Base-by-base conservation (phyloP, 2,329 filamentous ascomycete species). In the Bipolaris zeicola region DNA sequence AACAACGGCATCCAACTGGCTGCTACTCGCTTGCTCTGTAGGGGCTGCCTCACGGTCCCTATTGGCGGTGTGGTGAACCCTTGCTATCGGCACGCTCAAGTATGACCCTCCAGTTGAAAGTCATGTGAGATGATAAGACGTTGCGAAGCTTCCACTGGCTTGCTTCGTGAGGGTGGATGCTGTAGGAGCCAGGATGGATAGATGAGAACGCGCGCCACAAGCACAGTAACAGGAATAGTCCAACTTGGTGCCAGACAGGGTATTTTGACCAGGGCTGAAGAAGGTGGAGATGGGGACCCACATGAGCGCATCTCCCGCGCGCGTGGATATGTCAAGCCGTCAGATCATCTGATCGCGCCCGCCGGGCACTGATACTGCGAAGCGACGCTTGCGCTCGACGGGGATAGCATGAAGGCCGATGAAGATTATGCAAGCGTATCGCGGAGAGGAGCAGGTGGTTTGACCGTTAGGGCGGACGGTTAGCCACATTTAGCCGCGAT, bases 111-210 rank as follows among this genome's bases (percentile, higher is more conserved):
- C 41, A 44, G 22, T 42, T 53, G 47, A 57, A 54, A 38, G 52
- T 45, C 38, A 50, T 22, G 34, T 42, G 46, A 50, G 31, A n/a
- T 28, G n/a, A 24, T 37, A 31, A 47, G 52, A 55, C 51, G 18
- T 52, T 55, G 42, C 14, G 52, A 41, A 43, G 55, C 48, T 57
- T 58, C 50, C 60, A 58, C 33, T 39, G 34, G 45, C 54, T 37
- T 26, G 22, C 33, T 36, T 58, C 44, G 61, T 52, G 60, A 55
- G 57, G 58, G 54, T 50, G 56, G 52, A 69, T 72, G 69, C 69
- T 58, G 72, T 69, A 63, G 57, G 57, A 67, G 59, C 64, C 62
- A 58, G 71, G 63, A 52, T 52, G 5, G 33, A 61, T 45, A 67
- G 31, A 62, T 64, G 55, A 55, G 57, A 54, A 38, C 42, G 33